Evolutionary conservation across 345 rosid genomes (phyloP).

Genomic region (Eucalyptus tenuipes): DNA sequence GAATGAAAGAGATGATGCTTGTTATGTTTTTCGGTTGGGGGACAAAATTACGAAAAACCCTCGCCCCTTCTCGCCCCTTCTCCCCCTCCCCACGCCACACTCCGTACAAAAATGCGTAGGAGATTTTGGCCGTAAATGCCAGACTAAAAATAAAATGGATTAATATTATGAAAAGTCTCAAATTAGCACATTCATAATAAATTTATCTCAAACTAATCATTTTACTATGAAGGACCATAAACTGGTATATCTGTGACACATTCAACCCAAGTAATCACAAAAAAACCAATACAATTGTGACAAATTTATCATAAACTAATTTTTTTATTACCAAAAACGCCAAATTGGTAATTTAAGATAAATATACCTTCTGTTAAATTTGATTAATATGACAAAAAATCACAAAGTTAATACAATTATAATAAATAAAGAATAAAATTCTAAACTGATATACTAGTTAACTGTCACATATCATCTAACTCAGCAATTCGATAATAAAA

Average conservation of each 20-base stretch:
- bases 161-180: no score
- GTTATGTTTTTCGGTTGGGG: background rate
- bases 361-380: accelerated
- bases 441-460: accelerated
- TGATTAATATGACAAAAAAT: no score
- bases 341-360: accelerated
- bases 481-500: no score
- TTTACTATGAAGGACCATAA: no score
- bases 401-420: no score
- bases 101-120: background rate
- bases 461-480: accelerated
- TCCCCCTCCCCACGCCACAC: background rate
- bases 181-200: no score
- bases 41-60: background rate
- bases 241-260: accelerated
- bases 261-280: no score
- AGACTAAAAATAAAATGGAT: no score
- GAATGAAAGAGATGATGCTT: background rate
- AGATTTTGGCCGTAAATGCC: background rate
- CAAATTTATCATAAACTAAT: accelerated
- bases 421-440: no score
- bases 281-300: accelerated
- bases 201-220: no score
- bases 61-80: background rate
- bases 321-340: accelerated